phyloP scores from a whole-genome alignment of 495 filamentous ascomycete genomes.

The Neurospora sp. region DNA sequence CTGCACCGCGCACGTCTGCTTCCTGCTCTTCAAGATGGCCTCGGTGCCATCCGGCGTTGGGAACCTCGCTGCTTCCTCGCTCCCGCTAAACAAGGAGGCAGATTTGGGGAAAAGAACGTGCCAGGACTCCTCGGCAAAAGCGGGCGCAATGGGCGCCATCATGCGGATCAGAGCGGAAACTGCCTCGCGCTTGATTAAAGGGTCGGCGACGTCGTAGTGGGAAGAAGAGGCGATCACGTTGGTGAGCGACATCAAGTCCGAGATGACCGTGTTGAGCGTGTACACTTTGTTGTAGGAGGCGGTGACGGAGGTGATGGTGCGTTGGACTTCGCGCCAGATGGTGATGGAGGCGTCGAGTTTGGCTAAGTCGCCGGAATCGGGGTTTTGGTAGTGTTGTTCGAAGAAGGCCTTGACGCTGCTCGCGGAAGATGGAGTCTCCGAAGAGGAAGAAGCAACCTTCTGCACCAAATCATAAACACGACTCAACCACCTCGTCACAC shows the following conservation, averaged over 20 bases:
- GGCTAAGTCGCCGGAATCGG: slow-evolving; percentile 11
- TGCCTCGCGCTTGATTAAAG: slow-evolving; percentile 22
- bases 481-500: slow-evolving; percentile 68
- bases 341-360: slow-evolving; percentile 42
- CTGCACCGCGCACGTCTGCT: slow-evolving; percentile 51
- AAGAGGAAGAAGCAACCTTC: slow-evolving; percentile 11
- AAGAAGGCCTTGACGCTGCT: slow-evolving; percentile 20
- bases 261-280: slow-evolving; percentile 70
- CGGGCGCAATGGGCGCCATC: slow-evolving; percentile 67
- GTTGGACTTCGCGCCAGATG: slow-evolving; percentile 54
- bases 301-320: slow-evolving; percentile 58
- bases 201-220: slow-evolving; percentile 8
- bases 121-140: slow-evolving; percentile 74
- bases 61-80: slow-evolving; percentile 25
- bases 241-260: slow-evolving; percentile 69
- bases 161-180: slow-evolving; percentile 50
- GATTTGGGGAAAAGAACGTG: slow-evolving; percentile 35
- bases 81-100: slow-evolving; percentile 6
- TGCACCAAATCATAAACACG: slow-evolving; percentile 52
- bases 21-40: slow-evolving; percentile 24
- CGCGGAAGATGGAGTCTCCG: not conserved
- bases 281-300: slow-evolving; percentile 59
- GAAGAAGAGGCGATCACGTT: slow-evolving; percentile 43
- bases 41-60: slow-evolving; percentile 44
- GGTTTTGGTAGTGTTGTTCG: not conserved